Evolutionary conservation across 148 eudicot genomes (phyloP).

Genomic region (Nepenthes mirabilis): DNA sequence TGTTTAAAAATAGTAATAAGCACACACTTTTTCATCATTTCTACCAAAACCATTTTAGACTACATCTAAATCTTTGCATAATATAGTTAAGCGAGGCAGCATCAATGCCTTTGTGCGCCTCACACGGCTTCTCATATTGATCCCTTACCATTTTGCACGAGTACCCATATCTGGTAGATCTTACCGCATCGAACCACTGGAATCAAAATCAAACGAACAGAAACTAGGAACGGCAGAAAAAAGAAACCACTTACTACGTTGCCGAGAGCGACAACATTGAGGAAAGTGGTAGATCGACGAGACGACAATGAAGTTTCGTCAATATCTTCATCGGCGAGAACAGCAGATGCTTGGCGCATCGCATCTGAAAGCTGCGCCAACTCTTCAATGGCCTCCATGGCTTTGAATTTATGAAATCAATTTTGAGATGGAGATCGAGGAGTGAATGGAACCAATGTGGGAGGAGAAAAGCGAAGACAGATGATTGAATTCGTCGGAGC

Average conservation of each 20-base stretch:
- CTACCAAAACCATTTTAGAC: too few species aligned
- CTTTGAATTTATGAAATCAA: slow-evolving; percentile 4
- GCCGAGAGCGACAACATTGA: slow-evolving; percentile 86
- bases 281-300: slow-evolving; percentile 62
- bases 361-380: slow-evolving; percentile 70
- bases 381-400: slow-evolving; percentile 95
- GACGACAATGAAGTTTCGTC: slow-evolving; percentile 58
- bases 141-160: too few species aligned
- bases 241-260: slow-evolving; percentile 47
- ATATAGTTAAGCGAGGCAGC: too few species aligned
- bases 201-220: not conserved
- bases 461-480: not conserved
- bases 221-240: not conserved
- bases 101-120: too few species aligned
- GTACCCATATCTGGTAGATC: too few species aligned
- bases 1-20: not conserved
- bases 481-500: too few species aligned
- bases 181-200: not conserved
- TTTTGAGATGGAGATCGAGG: not conserved
- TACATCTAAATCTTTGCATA: too few species aligned
- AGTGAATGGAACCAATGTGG: not conserved
- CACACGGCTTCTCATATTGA: too few species aligned
- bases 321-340: slow-evolving; percentile 85
- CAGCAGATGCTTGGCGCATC: slow-evolving; percentile 81
- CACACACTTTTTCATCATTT: not conserved